Evolutionary conservation across 148 eudicot genomes (phyloP).

Genomic region (Agrostemma githago): DNA sequence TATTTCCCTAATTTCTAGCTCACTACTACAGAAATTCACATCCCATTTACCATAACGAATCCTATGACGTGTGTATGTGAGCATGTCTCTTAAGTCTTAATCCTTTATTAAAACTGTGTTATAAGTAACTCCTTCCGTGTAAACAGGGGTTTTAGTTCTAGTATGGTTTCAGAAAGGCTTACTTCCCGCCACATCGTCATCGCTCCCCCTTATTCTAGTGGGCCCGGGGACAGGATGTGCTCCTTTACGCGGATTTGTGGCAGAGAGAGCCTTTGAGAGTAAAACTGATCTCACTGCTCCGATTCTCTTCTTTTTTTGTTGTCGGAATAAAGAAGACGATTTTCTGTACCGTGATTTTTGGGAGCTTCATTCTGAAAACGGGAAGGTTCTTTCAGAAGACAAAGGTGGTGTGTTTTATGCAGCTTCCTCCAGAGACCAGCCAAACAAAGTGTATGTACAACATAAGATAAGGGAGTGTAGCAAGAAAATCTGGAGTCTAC

Average conservation of each 20-base stretch:
- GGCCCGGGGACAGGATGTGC: conserved; percentile 99
- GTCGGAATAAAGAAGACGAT: conserved; percentile 63
- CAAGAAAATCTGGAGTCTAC: conserved; percentile 50
- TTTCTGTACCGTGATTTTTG: conserved; percentile 76
- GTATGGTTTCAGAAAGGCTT: conserved; percentile 83
- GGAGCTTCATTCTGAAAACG: conserved; percentile 48
- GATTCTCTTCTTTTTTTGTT: conserved; percentile 78
- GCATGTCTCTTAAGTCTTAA: neutral
- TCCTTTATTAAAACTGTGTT: neutral
- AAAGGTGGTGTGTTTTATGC: conserved; percentile 85
- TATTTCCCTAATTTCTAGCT: conserved; percentile 12
- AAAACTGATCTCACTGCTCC: conserved; percentile 55
- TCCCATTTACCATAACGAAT: neutral
- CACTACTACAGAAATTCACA: neutral
- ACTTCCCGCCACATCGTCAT: conserved; percentile 73
- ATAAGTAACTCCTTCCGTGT: conserved; percentile 8
- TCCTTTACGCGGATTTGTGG: conserved; percentile 80
- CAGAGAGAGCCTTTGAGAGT: conserved; percentile 63
- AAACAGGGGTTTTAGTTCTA: conserved; percentile 54
- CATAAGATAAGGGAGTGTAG: conserved; percentile 74
- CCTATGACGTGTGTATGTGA: neutral
- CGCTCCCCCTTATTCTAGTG: conserved; percentile 83
- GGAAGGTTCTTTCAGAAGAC: conserved; percentile 67
- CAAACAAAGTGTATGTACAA: conserved; percentile 80
- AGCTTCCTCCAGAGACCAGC: conserved; percentile 82